Evolutionary conservation across 2,329 filamentous ascomycete genomes (phyloP), one percentile per base, ranked within the genome.

Genomic region (Claviceps digitariae): DNA sequence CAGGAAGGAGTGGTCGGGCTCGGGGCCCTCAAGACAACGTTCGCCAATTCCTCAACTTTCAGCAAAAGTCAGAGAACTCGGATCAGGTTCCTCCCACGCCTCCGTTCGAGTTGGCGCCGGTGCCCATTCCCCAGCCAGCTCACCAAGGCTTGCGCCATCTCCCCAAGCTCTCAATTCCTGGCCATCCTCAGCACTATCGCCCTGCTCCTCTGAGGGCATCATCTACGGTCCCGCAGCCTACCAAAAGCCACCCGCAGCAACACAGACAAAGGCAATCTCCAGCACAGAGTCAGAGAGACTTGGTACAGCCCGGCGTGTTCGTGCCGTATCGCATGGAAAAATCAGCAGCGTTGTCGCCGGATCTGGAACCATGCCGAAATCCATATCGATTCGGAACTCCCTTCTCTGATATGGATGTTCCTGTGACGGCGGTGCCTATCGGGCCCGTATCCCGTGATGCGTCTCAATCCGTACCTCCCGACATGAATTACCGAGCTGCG

Each of bases 1-100:
- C 76, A 44, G 81, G 95, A 17, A 81, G 82, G 54, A 81, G 76
- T 57, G 66, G 95, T 34, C 77, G 86, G 63, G 74, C 75, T 20
- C 79, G 86, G 52, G 90, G 96, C 63, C 87, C 90, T 6, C 90
- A 94, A 67, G 90, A 96, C 69, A 95, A 91, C 61, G 89, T 97
- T 38, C 84, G 87, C 63, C 88, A 95, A 59, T 97, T 95, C 69
- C 78, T 97, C 52, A 81, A 81, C 63, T 90, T 95, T 66, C 91
- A 97, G 66, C 84, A 86, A 40, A 58, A 66, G 64, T 76, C 79
- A 53, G 57, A 56, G 7, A 60, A 61, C 38, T 61, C 59, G 45
- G 72, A 72, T 56, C 78, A 84, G 52, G 77, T 86, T n/a, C 80
- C 82, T 8, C 79, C 79, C 9, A 84, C 84, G 8, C 84, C 86